Conservation (phyloP, 1,284 basidiomycete species). For the Moniliophthora roreri region DNA sequence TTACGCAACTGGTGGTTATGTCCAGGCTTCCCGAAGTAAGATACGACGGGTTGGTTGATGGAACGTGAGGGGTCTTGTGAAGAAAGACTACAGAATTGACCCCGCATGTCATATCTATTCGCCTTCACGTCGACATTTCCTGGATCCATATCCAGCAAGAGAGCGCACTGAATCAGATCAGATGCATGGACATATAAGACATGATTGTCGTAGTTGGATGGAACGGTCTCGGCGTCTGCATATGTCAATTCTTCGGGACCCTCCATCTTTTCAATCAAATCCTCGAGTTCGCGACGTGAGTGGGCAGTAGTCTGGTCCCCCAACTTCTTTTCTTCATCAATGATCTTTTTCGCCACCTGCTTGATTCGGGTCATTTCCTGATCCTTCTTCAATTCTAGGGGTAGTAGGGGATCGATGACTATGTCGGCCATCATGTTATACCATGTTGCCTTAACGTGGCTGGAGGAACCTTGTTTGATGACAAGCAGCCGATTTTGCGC, state of each 20-base stretch:
- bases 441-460: slow-evolving; percentile 14
- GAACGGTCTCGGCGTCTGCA: slow-evolving; percentile 1
- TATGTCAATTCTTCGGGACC: neutral
- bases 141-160: neutral
- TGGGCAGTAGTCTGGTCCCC: neutral
- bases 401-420: neutral
- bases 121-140: neutral
- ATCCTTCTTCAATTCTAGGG: neutral
- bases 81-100: neutral
- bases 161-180: neutral
- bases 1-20: neutral
- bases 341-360: neutral
- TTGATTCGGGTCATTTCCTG: slow-evolving; percentile 13
- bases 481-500: neutral
- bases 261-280: no score
- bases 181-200: neutral
- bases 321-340: neutral
- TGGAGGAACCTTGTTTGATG: neutral
- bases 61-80: neutral
- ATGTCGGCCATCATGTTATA: slow-evolving; percentile 17
- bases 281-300: neutral
- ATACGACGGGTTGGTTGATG: neutral
- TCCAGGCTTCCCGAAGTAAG: slow-evolving; percentile 4
- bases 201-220: neutral
- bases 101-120: neutral